These are phyloP conservation scores for Cladosporium sp. DNA, from an alignment of 2,329 filamentous ascomycete species.

Conservation along the genomic window DNA sequence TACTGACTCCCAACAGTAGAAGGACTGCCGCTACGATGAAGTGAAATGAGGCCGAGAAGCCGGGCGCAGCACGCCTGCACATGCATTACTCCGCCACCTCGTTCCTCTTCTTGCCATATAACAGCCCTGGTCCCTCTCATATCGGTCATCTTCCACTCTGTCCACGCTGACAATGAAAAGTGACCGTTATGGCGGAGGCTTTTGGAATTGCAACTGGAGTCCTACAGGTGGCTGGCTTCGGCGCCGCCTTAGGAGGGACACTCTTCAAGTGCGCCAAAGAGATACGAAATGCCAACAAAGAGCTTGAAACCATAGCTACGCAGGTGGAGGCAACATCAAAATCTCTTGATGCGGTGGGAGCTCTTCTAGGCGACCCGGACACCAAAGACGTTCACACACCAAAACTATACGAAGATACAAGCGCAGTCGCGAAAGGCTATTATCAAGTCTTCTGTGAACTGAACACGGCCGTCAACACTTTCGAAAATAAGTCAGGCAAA, in stretches of 20 bases:
- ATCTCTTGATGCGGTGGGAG: not conserved
- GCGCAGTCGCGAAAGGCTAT: not conserved
- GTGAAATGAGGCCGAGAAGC: too few relatives aligned
- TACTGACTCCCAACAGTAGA: too few relatives aligned
- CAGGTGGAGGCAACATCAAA: not conserved
- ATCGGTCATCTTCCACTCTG: too few relatives aligned
- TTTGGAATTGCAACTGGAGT: slow-evolving; percentile 2
- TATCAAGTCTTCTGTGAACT: slow-evolving; percentile 1
- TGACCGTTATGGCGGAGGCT: slow-evolving; percentile 7
- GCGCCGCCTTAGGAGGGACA: slow-evolving; percentile 1
- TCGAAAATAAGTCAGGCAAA: not conserved
- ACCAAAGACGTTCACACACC: slow-evolving; percentile 2
- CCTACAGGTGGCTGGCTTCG: slow-evolving; percentile 5
- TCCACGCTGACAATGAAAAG: too few relatives aligned
- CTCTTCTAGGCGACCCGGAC: not conserved
- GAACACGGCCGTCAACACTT: not conserved
- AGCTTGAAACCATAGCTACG: not conserved
- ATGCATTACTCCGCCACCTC: too few relatives aligned
- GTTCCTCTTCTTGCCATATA: too few relatives aligned
- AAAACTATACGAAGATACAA: slow-evolving; percentile 4
- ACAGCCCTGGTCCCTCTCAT: too few relatives aligned
- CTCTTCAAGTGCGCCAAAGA: slow-evolving; percentile 2
- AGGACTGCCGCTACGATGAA: too few relatives aligned
- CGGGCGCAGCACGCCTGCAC: too few relatives aligned
- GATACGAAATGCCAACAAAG: not conserved